Base-by-base conservation (phyloP, 2,329 filamentous ascomycete genomes). In the Phoma herbarum region DNA sequence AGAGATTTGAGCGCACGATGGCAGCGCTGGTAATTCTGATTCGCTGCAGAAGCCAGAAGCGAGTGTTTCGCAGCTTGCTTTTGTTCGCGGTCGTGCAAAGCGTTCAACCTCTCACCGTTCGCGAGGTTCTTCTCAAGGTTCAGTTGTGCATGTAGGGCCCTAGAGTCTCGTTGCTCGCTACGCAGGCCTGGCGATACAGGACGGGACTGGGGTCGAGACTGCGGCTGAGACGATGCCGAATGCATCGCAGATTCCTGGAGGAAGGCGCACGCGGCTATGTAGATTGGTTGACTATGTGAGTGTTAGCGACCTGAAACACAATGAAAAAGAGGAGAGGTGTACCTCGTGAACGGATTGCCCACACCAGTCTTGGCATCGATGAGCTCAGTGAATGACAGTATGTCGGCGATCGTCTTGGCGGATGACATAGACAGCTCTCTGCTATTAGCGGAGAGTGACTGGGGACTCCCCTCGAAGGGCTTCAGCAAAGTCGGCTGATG, bases 331-430 rank as follows among this genome's bases (percentile, higher is more conserved):
- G n/a, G 11, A 25, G 23, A 16, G 50, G 18, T 44, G 22, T 66
- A 77, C 76, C 76, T 81, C 0, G 91, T 95, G 65, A 96, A 96
- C 0, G 92, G 92, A 59, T 95, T 96, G 1, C 92, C 91, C 31
- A 93, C 89, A 55, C 93, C 92, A 66, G 92, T 93, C 74, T 91
- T 93, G 0, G 90, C 88, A 73, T 96, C 91, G 50, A 95, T 91
- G 10, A 96, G 80, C 71, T 96, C 91, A 0, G 92, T 91, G 75
- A 96, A 96, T 1, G 90, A 89, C 9, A 96, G 78, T 16, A 96
- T 96, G 68, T 96, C 92, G 31, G 91, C 92, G 60, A 96, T 95
- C 0, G 92, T 96, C 79, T 96, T 96, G 12, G 92, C 93, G 23
- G 91, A 94, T 14, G 90, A 93, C 89, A 94, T 93, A 60, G 90